Base-by-base conservation (phyloP, 768 basidiomycete genomes). In the Termitomyces sp. region DNA sequence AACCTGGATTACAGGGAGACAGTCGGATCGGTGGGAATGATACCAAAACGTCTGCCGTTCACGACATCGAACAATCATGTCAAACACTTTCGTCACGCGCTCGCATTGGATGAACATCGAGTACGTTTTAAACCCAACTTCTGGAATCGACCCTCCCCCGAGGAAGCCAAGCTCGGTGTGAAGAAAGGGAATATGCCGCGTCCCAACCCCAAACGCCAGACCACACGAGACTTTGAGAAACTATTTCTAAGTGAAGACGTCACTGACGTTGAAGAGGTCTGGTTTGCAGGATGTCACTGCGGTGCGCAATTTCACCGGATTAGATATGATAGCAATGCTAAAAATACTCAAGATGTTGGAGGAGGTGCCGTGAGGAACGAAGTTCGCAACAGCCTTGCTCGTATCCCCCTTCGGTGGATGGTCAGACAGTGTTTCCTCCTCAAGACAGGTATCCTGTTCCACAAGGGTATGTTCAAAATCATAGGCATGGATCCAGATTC, bases 331-430 rank as follows among this genome's bases (percentile, higher is more conserved):
- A 5, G 15, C 8, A 19, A 50, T 54, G 33, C 55, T 33, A 47
- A 28, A 41, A 12, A 48, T 26, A 41, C 17, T 43, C 31, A 14
- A 89, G 88, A 91, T 61, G 78, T 92, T 21, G 90, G 90, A 1
- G 90, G 90, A 19, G 88, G 87, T 3, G 82, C 83, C 1, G 83
- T 84, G 14, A 59, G 62, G 35, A 86, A 91, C 57, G 78, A 75
- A 51, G 73, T 75, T 0, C 76, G 74, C 14, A 79, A 85, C 62
- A 81, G 76, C 45, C 76, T 91, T 3, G 83, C 87, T 1, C 82
- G 87, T 40, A 86, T 91, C 43, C 73, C 89, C 1, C 75, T 92
- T 33, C 80, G 87, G 51, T 92, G 87, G 87, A 87, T 89, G 85
- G 71, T 89, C 41, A 79, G 85, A 47, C 78, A 88, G 63, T 84